Evolutionary conservation across 768 basidiomycete genomes (phyloP).

Genomic region (Albatrellus ellisii): DNA sequence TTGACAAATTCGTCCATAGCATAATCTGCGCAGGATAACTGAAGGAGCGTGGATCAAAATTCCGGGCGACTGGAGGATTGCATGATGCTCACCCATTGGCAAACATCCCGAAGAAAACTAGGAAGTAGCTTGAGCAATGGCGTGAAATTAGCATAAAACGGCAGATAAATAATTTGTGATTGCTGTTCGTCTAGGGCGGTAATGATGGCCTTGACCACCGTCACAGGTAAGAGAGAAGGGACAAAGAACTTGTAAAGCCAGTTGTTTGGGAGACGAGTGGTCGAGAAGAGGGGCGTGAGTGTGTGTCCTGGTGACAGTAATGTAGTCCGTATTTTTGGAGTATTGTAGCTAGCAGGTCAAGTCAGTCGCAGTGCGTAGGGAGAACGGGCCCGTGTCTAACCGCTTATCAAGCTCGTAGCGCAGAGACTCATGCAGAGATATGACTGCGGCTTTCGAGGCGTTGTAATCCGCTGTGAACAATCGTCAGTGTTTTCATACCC

Average conservation of each 20-base stretch:
- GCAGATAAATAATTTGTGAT: constrained; percentile 54
- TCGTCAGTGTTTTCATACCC: neutral
- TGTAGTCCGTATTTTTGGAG: constrained; percentile 76
- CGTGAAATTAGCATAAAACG: constrained; percentile 55
- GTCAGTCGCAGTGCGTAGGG: constrained; percentile 5
- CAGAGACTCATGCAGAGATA: constrained; percentile 71
- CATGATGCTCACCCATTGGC: constrained; percentile 47
- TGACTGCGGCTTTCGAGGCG: constrained; percentile 85
- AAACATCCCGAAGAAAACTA: constrained; percentile 61
- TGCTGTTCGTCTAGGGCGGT: constrained; percentile 71
- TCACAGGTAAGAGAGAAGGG: constrained; percentile 60
- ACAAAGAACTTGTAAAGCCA: constrained; percentile 57
- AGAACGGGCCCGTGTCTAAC: constrained; percentile 24
- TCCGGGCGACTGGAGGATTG: neutral
- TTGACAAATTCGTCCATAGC: constrained; percentile 61
- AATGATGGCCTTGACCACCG: constrained; percentile 73
- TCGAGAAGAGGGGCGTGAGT: constrained; percentile 66
- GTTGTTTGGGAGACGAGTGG: constrained; percentile 33
- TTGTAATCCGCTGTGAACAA: constrained; percentile 62
- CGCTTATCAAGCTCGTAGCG: constrained; percentile 78
- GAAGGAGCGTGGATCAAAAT: neutral
- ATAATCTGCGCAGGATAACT: constrained; percentile 61
- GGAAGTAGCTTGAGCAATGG: constrained; percentile 47
- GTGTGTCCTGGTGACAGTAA: constrained; percentile 75
- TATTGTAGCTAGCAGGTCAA: constrained; percentile 37